A percentile compares a stretch with the other conserved stretches of the same genome.
Evolutionary conservation across 352 stramenopile genomes (phyloP).

Genomic region (Globisporangium acanthophoron): DNA sequence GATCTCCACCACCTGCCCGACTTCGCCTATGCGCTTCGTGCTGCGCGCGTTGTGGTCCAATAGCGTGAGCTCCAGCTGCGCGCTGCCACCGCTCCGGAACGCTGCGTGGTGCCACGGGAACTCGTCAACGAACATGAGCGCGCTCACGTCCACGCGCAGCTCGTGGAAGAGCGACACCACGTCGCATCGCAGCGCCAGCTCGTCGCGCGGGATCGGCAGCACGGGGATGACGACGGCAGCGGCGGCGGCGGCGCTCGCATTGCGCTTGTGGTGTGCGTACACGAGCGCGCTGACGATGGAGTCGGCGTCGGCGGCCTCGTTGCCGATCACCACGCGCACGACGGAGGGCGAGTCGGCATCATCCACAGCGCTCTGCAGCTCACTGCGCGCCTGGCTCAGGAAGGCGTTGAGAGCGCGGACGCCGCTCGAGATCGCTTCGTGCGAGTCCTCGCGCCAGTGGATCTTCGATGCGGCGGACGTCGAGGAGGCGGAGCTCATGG

Average conservation of each 20-base stretch:
- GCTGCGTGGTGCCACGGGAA: constrained; percentile 45
- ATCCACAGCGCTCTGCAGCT: constrained; percentile 5
- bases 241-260: constrained; percentile 4
- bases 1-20: constrained; percentile 59
- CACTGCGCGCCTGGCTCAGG: constrained; percentile 14
- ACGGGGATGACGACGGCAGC: constrained; percentile 40
- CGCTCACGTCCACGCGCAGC: constrained; percentile 41
- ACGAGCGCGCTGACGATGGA: constrained; percentile 78
- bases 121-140: constrained; percentile 75
- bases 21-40: constrained; percentile 44
- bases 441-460: constrained; percentile 9
- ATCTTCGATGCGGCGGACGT: constrained; percentile 1
- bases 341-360: not conserved
- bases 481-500: constrained; percentile 10
- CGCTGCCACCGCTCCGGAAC: not conserved
- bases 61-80: constrained; percentile 37
- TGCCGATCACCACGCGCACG: constrained; percentile 69
- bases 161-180: constrained; percentile 52
- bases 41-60: constrained; percentile 75
- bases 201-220: constrained; percentile 50
- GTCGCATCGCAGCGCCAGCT: constrained; percentile 65
- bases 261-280: constrained; percentile 45
- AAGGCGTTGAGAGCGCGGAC: constrained; percentile 18
- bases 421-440: constrained; percentile 3
- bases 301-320: constrained; percentile 77